phyloP scores from a whole-genome alignment of 176 grass and related monocot genomes.

The Eragrostis curvula region DNA sequence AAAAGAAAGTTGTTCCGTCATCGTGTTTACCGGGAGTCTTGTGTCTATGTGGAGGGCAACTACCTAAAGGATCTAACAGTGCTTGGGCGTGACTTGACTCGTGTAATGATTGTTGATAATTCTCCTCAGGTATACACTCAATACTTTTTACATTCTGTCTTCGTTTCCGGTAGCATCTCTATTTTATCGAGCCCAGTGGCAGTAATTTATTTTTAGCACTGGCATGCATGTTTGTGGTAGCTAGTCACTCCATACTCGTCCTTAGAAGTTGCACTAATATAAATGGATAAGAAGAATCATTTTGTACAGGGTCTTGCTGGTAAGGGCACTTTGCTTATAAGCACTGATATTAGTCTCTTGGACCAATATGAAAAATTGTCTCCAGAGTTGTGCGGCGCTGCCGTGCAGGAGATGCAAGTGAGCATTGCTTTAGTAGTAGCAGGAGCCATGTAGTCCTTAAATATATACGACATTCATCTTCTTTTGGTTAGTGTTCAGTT shows the following conservation, averaged over 20 bases:
- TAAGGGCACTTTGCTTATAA: background rate
- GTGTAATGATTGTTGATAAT: conserved; percentile 93
- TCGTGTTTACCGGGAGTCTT: conserved; percentile 88
- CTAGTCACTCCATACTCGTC: background rate
- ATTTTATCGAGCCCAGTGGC: background rate
- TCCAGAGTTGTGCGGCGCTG: background rate
- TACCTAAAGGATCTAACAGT: conserved; percentile 93
- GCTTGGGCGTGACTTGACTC: conserved; percentile 88
- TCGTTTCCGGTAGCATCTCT: background rate
- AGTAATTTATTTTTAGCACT: background rate
- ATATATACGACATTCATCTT: background rate
- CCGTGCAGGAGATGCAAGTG: background rate
- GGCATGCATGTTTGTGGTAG: background rate
- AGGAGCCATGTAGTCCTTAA: conserved; percentile 7
- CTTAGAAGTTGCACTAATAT: background rate
- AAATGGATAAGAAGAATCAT: background rate
- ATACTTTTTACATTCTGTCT: background rate
- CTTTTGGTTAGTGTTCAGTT: background rate
- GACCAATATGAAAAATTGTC: background rate
- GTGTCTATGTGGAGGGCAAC: conserved; percentile 96
- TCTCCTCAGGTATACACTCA: conserved; percentile 75
- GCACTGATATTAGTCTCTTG: background rate
- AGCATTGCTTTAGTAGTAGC: background rate
- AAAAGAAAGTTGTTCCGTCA: conserved; percentile 96
- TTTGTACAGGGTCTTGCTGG: background rate